Evolutionary conservation across 2,329 filamentous ascomycete genomes (phyloP), one percentile per base, ranked within the genome.

Genomic region (Colletotrichum sp.): DNA sequence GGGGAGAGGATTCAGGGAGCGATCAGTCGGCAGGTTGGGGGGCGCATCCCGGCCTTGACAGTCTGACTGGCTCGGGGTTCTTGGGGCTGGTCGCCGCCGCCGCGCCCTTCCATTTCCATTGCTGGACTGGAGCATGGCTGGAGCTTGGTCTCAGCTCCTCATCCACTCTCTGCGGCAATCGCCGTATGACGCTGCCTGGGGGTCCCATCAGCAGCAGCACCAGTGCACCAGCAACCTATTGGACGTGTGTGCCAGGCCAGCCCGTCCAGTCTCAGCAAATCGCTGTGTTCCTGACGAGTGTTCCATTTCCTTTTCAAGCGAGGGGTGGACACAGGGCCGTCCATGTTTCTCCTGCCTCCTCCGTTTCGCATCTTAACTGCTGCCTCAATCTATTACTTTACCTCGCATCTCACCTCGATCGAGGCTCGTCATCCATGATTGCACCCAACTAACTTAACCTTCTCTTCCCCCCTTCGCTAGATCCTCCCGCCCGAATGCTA

Each of bases 401-500:
- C 43, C n/a, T 51, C 43, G n/a, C 31, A 47, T 47, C 51, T 64
- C 11, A 43, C 21, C 15, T 55, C 65, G 38, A 36, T 24, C 43
- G 24, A 43, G 43, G 6, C 43, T 68, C 47, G 11, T 33, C 55
- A 33, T 64, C 66, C 38, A 57, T 57, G 36, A 43, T 38, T 57
- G n/a, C n/a, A 51, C 43, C 66, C 13, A n/a, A 57, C 68, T 76
- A 57, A 69, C 74, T 75, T 66, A 71, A 64, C 33, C 38, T 61
- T 58, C 66, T 61, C 55, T 36, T 59, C 74, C 33, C 31, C 69
- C 70, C 59, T 24, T 33, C 38, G 68, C 61, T 36, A 76, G 58
- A 61, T 72, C 68, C 18, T 69, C 72, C 69, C 83, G 84, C 76
- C 89, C 89, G 75, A 85, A 59, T 74, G 71, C 87, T 68, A 82